phyloP scores from a whole-genome alignment of 257 asterid genomes.

The Avicennia marina region DNA sequence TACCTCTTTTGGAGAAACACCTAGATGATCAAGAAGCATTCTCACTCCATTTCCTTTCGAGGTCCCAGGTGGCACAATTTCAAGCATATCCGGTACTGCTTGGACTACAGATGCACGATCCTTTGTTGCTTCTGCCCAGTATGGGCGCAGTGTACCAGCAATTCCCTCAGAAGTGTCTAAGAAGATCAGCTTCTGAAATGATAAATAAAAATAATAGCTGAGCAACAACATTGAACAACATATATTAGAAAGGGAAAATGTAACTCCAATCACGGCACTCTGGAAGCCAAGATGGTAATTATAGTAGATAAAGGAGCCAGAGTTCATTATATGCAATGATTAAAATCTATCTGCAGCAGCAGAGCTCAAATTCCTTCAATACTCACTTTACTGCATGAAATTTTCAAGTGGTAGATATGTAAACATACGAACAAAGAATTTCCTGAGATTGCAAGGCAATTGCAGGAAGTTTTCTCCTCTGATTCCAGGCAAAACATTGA shows the following conservation, averaged over 20 bases:
- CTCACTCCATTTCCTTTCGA: slow-evolving; percentile 88
- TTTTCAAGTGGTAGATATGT: too few species aligned
- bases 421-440: too few species aligned
- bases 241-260: background rate
- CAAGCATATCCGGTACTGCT: slow-evolving; percentile 93
- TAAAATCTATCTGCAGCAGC: too few species aligned
- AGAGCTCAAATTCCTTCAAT: too few species aligned
- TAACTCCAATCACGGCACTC: background rate
- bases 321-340: too few species aligned
- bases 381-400: too few species aligned
- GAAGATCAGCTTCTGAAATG: slow-evolving; percentile 77
- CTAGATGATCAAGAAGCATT: slow-evolving; percentile 86
- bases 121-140: slow-evolving; percentile 75
- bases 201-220: slow-evolving; percentile 13
- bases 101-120: slow-evolving; percentile 90
- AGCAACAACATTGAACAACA: background rate
- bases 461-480: too few species aligned
- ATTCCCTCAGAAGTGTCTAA: slow-evolving; percentile 86
- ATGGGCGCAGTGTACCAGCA: slow-evolving; percentile 64
- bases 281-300: too few species aligned
- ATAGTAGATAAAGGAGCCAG: too few species aligned
- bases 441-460: too few species aligned
- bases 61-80: slow-evolving; percentile 85
- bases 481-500: too few species aligned
- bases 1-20: slow-evolving; percentile 87